Evolutionary conservation across 2,329 filamentous ascomycete species (phyloP).

Genomic region (Orbilia oligospora): DNA sequence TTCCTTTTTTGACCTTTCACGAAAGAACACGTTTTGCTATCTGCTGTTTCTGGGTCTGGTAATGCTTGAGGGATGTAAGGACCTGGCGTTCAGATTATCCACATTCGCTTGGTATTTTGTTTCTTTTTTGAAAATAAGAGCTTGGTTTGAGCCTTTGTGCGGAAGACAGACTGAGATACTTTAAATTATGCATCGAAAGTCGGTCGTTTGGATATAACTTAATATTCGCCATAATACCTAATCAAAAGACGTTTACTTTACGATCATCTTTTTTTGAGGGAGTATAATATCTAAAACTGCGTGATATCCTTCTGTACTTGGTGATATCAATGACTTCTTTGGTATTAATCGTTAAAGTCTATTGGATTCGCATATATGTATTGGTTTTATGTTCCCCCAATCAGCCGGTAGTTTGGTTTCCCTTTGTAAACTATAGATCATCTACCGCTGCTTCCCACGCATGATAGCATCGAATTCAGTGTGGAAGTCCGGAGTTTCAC

Average conservation of each 20-base stretch:
- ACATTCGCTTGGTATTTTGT: conserved; percentile 22
- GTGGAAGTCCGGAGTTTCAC: conserved; percentile 80
- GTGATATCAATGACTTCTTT: not conserved
- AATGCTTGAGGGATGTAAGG: conserved; percentile 44
- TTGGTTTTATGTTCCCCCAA: not conserved
- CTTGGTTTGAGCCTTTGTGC: conserved; percentile 15
- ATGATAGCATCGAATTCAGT: conserved; percentile 90
- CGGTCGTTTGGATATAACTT: conserved; percentile 22
- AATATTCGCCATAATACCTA: conserved; percentile 54
- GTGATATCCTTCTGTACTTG: not conserved
- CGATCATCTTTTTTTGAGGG: not conserved
- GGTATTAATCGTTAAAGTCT: not conserved
- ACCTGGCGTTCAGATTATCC: conserved; percentile 50
- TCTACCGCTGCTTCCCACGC: conserved; percentile 78
- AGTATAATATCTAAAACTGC: too few relatives aligned
- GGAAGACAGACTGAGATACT: conserved; percentile 47
- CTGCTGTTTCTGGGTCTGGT: conserved; percentile 29
- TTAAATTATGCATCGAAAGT: conserved; percentile 14
- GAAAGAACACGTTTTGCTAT: conserved; percentile 2
- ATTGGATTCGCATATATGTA: conserved; percentile 3
- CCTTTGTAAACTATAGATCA: not conserved
- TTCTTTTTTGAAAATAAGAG: conserved; percentile 15
- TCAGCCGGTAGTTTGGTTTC: not conserved
- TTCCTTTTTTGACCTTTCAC: not conserved
- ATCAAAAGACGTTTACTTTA: conserved; percentile 33